These are phyloP conservation scores for Lichenothelia convexa DNA, from an alignment of 495 filamentous ascomycete species.

Conservation along the genomic window DNA sequence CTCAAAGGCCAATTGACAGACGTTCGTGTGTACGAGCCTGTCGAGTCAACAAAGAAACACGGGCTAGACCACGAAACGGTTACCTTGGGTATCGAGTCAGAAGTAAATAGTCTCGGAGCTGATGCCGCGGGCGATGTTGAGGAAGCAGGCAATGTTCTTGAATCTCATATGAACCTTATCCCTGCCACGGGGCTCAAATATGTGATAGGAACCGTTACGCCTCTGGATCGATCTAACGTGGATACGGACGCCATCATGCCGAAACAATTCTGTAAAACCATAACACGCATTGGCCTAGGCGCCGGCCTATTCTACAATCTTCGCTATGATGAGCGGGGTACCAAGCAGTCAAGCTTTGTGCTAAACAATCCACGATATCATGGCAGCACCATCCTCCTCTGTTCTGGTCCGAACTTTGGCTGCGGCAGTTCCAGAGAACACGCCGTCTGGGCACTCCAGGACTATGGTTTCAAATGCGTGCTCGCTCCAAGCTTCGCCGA, in stretches of 20 bases:
- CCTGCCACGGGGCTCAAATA: slow-evolving; percentile 68
- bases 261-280: slow-evolving; percentile 98
- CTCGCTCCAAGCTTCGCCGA: slow-evolving; percentile 89
- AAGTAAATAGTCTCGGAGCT: slow-evolving; percentile 59
- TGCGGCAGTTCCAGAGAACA: slow-evolving; percentile 90
- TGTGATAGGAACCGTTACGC: slow-evolving; percentile 74
- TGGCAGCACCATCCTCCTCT: slow-evolving; percentile 72
- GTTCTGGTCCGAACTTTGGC: slow-evolving; percentile 88
- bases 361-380: slow-evolving; percentile 85
- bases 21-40: no score
- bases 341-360: slow-evolving; percentile 63
- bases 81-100: slow-evolving; percentile 52
- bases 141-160: slow-evolving; percentile 37
- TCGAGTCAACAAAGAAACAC: slow-evolving; percentile 59
- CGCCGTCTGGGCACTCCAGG: slow-evolving; percentile 89
- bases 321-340: slow-evolving; percentile 53
- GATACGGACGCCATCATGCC: slow-evolving; percentile 98
- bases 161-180: slow-evolving; percentile 31
- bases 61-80: slow-evolving; percentile 36
- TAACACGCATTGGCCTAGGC: slow-evolving; percentile 90
- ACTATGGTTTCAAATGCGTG: slow-evolving; percentile 88
- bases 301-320: slow-evolving; percentile 70
- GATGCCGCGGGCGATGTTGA: slow-evolving; percentile 62
- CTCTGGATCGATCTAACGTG: slow-evolving; percentile 72
- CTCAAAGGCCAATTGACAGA: slow-evolving; percentile 82